A percentile compares a stretch with the other conserved stretches of the same genome.
Evolutionary conservation across 2,329 filamentous ascomycete species (phyloP).

Genomic region (Epichloe amarillans): DNA sequence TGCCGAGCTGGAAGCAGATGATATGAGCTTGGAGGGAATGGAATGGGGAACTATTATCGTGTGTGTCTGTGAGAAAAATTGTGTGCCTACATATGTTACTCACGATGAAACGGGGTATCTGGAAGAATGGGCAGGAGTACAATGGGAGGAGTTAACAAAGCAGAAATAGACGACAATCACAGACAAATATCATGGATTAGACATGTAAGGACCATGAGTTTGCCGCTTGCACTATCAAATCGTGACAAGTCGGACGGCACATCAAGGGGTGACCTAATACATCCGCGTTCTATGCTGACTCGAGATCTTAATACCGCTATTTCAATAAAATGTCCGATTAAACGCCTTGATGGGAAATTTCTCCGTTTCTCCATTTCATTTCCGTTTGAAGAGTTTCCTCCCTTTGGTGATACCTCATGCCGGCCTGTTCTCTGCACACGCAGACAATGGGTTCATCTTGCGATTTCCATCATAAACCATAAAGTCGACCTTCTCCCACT

Average conservation of each 20-base stretch:
- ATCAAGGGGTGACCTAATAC: not conserved
- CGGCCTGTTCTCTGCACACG: not conserved
- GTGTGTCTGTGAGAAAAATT: conserved; percentile 72
- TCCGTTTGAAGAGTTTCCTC: conserved; percentile 19
- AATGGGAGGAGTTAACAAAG: conserved; percentile 73
- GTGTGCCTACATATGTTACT: conserved; percentile 43
- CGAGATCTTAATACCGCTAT: conserved; percentile 21
- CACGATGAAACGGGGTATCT: conserved; percentile 60
- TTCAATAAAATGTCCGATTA: conserved; percentile 23
- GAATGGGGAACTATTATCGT: conserved; percentile 94
- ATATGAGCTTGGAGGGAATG: conserved; percentile 69
- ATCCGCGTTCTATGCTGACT: conserved; percentile 16
- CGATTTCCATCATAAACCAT: not conserved
- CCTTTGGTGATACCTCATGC: not conserved
- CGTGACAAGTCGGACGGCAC: conserved; percentile 7
- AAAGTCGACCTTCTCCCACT: not conserved
- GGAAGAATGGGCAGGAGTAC: conserved; percentile 96
- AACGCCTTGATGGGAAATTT: conserved; percentile 20
- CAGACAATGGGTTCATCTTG: not conserved
- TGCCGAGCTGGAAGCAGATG: conserved; percentile 69
- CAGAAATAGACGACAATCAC: conserved; percentile 14
- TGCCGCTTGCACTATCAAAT: not conserved
- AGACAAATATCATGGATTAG: conserved; percentile 5
- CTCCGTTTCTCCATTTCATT: conserved; percentile 3
- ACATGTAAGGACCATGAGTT: conserved; percentile 1